These are phyloP conservation scores for Suhomyces chickasaworum DNA, from an alignment of 1,139 yeast species.

Conservation along the genomic window DNA sequence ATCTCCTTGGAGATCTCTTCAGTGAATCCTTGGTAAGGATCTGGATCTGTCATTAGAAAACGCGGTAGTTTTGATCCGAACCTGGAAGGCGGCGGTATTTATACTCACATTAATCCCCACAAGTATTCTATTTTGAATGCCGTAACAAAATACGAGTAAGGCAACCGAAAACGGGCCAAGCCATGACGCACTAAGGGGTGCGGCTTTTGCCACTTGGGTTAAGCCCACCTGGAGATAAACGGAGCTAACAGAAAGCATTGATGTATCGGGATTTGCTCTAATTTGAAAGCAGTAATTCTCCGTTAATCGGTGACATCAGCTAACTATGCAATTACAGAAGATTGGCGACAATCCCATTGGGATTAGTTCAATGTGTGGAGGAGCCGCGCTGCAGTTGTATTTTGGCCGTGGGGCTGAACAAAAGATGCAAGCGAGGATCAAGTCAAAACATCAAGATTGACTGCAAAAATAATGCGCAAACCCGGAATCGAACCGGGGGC, in stretches of 20 bases:
- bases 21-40: slow-evolving; percentile 37
- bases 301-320: too few relatives aligned
- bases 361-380: too few relatives aligned
- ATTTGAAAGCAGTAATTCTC: background rate
- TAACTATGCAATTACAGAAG: too few relatives aligned
- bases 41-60: background rate
- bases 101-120: background rate
- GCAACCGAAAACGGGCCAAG: background rate
- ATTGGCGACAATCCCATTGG: too few relatives aligned
- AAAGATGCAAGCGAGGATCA: too few relatives aligned
- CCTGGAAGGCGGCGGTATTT: background rate
- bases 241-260: background rate
- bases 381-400: too few relatives aligned
- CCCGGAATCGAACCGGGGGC: slow-evolving; percentile 8
- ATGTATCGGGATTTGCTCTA: background rate
- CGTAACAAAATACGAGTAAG: background rate
- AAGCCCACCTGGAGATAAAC: background rate
- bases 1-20: slow-evolving; percentile 31
- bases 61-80: background rate
- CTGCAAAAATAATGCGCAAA: slow-evolving; percentile 2
- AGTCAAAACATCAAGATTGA: background rate
- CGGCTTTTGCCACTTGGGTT: slow-evolving; percentile 1
- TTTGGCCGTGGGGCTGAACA: too few relatives aligned
- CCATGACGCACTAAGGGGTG: background rate
- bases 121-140: background rate